Evolutionary conservation across 2,329 filamentous ascomycete species (phyloP), one percentile per base, ranked within the genome.

Genomic region (Lecanicillium sp.): DNA sequence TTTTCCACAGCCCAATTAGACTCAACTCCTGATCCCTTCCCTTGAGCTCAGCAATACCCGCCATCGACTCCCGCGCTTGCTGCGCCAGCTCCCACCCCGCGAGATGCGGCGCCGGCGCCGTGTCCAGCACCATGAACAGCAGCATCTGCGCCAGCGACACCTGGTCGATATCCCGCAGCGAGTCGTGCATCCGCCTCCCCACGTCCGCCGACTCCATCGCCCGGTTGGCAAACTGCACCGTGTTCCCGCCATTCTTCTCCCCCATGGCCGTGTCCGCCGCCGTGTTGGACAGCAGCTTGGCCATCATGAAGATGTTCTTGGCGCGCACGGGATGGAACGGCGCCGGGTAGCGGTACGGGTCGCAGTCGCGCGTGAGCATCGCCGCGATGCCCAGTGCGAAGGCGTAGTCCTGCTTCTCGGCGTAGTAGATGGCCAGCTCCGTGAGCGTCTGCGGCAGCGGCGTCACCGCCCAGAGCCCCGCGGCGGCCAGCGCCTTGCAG

Each of bases 81-180:
- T 56, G 57, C 27, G 70, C 57, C 2, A 78, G 62, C 21, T 67
- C 67, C 70, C 75, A 79, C 6, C 70, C 68, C 6, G 67, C 61
- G 5, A 67, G 67, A 52, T 74, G 69, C 4, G 65, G 71, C 23
- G 60, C 54, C 0, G 68, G 68, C 1, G 64, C 68, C 38, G 71
- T 67, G 24, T 67, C 61, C 17, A 72, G 53, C 11, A 75, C 65
- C 55, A 82, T 67, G 30, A 70, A 62, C 46, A 80, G 62, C 12
- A 81, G 58, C 47, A 72, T 72, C 54, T 81, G 75, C 52, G 73
- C 75, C 42, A 79, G 62, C 9, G 71, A 74, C 3, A 77, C 68
- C 52, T 76, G 75, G 49, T 81, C 77, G 9, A 75, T 68, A 14
- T 67, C 65, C 4, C 60, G 58, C 15, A 79, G 55, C 0, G 58